Base-by-base conservation (phyloP, 2,329 filamentous ascomycete genomes). In the Zalaria obscura region DNA sequence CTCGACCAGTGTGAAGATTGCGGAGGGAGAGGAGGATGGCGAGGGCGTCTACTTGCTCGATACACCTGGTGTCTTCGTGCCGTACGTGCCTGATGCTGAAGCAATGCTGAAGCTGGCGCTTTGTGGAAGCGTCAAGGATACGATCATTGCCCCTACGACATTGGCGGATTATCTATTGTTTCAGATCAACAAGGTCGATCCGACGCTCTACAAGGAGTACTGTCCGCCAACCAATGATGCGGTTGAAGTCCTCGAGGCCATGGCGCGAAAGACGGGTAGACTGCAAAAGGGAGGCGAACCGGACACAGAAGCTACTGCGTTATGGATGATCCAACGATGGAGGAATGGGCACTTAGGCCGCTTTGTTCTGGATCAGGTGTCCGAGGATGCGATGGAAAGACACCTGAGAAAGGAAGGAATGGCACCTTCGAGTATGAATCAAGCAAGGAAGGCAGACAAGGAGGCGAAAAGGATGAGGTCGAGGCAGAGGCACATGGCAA, bases 91-190 rank as follows among this genome's bases (percentile, higher is more conserved):
- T 0, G 76, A 93, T 54, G 73, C 83, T 10, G 82, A 91, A 57
- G 76, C 79, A 36, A 98, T 98, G 91, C 69, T 98, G 47, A 96
- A 94, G 62, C 73, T 98, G n/a, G 82, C 88, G 2, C 73, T 96
- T 1, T 87, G 85, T 40, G 86, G 89, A 18, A 84, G 82, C 58
- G 86, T 98, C 41, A 93, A 93, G 59, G 86, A 94, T 58, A 83
- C 82, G 0, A 72, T 96, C 32, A 79, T 98, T 40, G 73, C 80
- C 1, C 72, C 80, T 10, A 75, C 83, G 44, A 83, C 83, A 25
- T 64, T 96, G 7, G 88, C 83, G 29, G 91, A 98, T 57, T 98
- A 94, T 59, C 70, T 96, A 18, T 75, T 98, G 5, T 96, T 76
- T 62, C 78, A 79, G 42, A 69, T 96, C 44, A 98, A 98, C 57